Percentiles rank a stretch among this genome's conserved stretches.
phyloP scores from a whole-genome alignment of 495 filamentous ascomycete genomes.

The Trichoderma gamsii region DNA sequence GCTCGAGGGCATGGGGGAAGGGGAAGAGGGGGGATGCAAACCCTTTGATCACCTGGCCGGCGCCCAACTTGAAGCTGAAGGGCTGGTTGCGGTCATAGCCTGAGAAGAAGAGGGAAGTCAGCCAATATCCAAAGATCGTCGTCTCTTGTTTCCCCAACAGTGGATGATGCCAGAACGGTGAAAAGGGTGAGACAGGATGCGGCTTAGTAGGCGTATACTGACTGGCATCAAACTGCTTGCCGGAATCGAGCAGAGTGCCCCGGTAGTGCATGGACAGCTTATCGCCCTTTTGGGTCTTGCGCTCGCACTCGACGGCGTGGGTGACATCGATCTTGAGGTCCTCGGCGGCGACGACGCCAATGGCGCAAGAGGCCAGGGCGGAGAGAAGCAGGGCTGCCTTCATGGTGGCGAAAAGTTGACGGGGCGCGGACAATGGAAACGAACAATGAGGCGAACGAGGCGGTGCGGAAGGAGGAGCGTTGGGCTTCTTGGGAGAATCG shows the following conservation, averaged over 20 bases:
- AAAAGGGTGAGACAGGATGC: background rate
- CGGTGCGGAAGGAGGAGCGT: background rate
- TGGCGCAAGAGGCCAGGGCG: conserved; percentile 46
- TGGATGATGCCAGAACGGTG: background rate
- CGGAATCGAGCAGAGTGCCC: conserved; percentile 61
- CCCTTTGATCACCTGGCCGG: conserved; percentile 82
- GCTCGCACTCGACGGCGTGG: conserved; percentile 56
- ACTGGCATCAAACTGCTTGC: conserved; percentile 55
- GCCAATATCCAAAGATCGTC: background rate
- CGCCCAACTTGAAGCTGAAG: conserved; percentile 71
- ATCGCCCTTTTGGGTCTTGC: conserved; percentile 73
- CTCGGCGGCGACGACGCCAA: conserved; percentile 46
- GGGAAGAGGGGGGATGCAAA: conserved; percentile 29
- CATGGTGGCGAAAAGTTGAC: conserved; percentile 34
- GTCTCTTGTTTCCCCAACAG: background rate
- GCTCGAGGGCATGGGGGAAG: background rate
- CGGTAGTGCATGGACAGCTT: conserved; percentile 79
- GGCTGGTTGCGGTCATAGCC: conserved; percentile 68
- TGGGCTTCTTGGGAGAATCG: background rate
- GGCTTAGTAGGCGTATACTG: conserved; percentile 16
- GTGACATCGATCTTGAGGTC: conserved; percentile 70
- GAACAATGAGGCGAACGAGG: background rate
- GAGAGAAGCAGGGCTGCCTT: conserved; percentile 51
- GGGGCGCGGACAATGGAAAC: background rate
- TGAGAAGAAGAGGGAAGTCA: conserved; percentile 26